phyloP scores from a whole-genome alignment of 805 yeast species.

The Candida schatavii region DNA sequence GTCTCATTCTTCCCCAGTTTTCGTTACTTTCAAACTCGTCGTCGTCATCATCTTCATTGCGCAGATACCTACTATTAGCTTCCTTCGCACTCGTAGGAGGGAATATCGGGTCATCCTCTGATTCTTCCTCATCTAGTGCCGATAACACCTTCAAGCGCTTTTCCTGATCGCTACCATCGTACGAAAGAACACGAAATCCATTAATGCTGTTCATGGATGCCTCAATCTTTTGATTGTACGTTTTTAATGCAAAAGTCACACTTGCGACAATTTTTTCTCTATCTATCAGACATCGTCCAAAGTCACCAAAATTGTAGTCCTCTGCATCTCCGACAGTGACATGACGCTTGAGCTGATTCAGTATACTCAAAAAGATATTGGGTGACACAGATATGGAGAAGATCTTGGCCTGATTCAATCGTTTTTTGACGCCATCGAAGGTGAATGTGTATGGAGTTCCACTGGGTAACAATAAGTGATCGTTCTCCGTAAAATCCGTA shows the following conservation, averaged over 20 bases:
- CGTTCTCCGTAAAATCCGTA: constrained; percentile 12
- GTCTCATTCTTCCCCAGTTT: background rate
- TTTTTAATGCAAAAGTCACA: constrained; percentile 9
- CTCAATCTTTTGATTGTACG: constrained; percentile 10
- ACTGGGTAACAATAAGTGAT: constrained; percentile 6
- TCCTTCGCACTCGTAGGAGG: background rate
- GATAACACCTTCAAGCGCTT: background rate
- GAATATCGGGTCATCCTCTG: background rate
- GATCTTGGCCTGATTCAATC: constrained; percentile 1
- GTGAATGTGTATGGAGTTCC: constrained; percentile 8
- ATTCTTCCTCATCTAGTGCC: background rate
- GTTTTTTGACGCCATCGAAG: constrained; percentile 4
- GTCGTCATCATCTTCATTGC: constrained; percentile 2
- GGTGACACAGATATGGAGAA: constrained; percentile 1
- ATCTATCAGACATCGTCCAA: constrained; percentile 9
- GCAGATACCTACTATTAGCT: background rate
- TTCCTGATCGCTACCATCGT: background rate
- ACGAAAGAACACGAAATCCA: background rate
- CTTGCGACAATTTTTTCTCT: constrained; percentile 10
- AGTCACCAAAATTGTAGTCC: constrained; percentile 9
- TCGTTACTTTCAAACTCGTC: background rate
- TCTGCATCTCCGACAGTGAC: background rate
- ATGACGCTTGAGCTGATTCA: background rate
- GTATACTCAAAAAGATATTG: background rate
- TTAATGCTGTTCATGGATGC: constrained; percentile 4